Conservation (phyloP, 2,329 filamentous ascomycete species). For the Parastagonospora nodorum region DNA sequence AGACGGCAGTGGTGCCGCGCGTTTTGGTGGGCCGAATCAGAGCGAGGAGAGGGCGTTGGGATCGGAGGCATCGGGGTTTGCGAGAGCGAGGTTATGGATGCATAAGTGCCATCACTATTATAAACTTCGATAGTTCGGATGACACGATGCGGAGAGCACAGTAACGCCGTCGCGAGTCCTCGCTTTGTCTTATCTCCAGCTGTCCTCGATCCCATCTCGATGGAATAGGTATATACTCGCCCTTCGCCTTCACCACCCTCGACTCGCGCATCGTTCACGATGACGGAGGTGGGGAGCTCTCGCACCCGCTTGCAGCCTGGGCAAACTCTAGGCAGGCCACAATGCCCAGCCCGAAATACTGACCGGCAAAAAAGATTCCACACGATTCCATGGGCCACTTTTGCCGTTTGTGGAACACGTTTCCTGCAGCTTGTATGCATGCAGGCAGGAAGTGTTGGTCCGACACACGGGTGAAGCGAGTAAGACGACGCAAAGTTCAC, state of each 20-base stretch:
- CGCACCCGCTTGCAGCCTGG: constrained; percentile 20
- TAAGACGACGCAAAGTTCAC: not conserved
- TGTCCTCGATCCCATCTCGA: not conserved
- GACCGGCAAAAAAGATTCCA: constrained; percentile 14
- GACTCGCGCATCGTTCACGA: constrained; percentile 12
- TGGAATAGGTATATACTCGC: too few species aligned
- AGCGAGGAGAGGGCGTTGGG: too few species aligned
- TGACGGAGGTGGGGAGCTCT: constrained; percentile 22
- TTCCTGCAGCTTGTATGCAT: constrained; percentile 1
- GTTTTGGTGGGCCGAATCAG: too few species aligned
- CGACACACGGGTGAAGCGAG: not conserved
- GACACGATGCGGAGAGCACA: not conserved
- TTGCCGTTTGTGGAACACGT: not conserved
- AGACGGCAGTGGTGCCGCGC: too few species aligned
- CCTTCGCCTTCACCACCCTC: too few species aligned
- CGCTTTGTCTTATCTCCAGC: too few species aligned
- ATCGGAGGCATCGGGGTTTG: too few species aligned
- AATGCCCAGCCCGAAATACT: constrained; percentile 13
- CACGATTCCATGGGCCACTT: constrained; percentile 12
- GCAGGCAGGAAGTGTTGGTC: not conserved
- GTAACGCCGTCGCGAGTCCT: constrained; percentile 1
- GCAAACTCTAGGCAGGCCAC: constrained; percentile 17
- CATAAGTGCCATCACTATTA: too few species aligned
- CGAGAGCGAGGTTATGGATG: too few species aligned
- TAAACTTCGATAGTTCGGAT: too few species aligned